Percentiles rank a stretch among this genome's conserved stretches.
Evolutionary conservation across 2,329 filamentous ascomycete genomes (phyloP).

Genomic region (Botrytis fabae): DNA sequence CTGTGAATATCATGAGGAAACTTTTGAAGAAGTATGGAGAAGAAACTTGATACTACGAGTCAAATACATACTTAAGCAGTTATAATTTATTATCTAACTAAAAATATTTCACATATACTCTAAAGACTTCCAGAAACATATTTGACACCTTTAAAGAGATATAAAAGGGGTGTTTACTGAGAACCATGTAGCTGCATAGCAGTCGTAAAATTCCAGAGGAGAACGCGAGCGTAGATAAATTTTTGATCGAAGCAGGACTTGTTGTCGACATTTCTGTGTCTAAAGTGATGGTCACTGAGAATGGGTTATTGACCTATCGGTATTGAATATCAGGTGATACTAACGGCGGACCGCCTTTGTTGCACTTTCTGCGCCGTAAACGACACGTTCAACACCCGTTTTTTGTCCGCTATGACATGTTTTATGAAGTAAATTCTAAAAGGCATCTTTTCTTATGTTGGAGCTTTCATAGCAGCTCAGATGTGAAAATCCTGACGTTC

Average conservation of each 20-base stretch:
- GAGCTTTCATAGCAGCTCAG: background rate
- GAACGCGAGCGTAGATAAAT: background rate
- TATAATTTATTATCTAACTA: background rate
- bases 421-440: background rate
- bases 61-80: background rate
- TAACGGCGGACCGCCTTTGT: background rate
- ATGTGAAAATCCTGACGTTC: background rate
- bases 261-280: background rate
- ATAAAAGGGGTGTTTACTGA: background rate
- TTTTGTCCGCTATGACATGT: background rate
- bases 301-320: background rate
- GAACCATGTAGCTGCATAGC: background rate
- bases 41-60: background rate
- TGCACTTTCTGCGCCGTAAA: background rate
- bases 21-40: slow-evolving; percentile 70
- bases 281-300: too few relatives aligned
- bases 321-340: background rate
- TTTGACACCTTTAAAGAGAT: background rate
- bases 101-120: background rate
- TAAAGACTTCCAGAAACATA: background rate
- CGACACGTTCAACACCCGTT: background rate
- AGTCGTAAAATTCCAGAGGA: background rate
- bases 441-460: background rate
- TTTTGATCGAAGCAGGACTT: background rate
- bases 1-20: slow-evolving; percentile 75